phyloP scores from a whole-genome alignment of 306 rosid species.

The Cercis canadensis region DNA sequence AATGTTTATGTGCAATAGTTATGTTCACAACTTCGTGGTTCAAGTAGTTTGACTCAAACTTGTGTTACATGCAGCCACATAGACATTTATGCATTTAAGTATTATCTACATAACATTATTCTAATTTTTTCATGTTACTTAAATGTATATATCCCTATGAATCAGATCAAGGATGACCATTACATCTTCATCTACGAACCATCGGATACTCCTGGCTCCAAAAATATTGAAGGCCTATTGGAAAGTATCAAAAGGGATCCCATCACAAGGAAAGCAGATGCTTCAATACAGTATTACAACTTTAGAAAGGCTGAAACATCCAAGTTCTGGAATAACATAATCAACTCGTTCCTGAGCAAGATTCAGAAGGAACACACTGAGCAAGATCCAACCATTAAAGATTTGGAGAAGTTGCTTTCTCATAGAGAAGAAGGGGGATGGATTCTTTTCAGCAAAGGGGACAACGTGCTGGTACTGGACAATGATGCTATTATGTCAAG shows the following conservation, averaged over 20 bases:
- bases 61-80: too few relatives aligned
- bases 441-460: constrained; percentile 45
- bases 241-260: constrained; percentile 35
- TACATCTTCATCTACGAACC: constrained; percentile 52
- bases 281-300: constrained; percentile 29
- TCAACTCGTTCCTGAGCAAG: constrained; percentile 29
- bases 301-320: constrained; percentile 34
- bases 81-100: too few relatives aligned
- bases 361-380: neutral
- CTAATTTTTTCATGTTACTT: too few relatives aligned
- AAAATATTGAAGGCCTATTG: neutral
- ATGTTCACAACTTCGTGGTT: too few relatives aligned
- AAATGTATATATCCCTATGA: too few relatives aligned
- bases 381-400: constrained; percentile 6
- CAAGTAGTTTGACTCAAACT: too few relatives aligned
- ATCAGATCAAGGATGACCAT: constrained; percentile 38
- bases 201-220: neutral
- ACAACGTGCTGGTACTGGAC: constrained; percentile 20
- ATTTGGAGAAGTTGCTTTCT: constrained; percentile 40
- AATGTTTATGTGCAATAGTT: too few relatives aligned
- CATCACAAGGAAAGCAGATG: constrained; percentile 29
- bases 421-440: constrained; percentile 44
- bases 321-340: constrained; percentile 44
- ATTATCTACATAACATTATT: too few relatives aligned
- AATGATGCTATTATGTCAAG: constrained; percentile 28